Conservation (phyloP, 495 filamentous ascomycete species). For the Talaromyces borbonicus region DNA sequence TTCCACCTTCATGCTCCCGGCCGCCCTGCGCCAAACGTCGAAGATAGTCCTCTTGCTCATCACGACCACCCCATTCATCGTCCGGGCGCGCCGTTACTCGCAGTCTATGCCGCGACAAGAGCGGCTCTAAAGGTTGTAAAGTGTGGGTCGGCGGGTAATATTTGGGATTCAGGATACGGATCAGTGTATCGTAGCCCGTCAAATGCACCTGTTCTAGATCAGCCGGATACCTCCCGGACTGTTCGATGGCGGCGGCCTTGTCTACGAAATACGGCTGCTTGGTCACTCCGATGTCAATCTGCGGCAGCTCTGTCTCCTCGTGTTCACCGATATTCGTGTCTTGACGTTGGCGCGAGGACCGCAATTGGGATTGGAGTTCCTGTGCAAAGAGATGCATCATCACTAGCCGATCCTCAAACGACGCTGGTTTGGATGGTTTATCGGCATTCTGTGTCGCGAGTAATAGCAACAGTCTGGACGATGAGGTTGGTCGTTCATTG, state of each 20-base stretch:
- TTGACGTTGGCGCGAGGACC: too few relatives aligned
- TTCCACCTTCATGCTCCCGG: constrained; percentile 46
- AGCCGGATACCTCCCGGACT: constrained; percentile 37
- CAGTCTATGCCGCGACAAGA: constrained; percentile 61
- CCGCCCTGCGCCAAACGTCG: constrained; percentile 39
- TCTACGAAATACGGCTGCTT: constrained; percentile 77
- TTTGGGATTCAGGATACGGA: constrained; percentile 70
- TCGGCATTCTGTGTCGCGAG: constrained; percentile 90
- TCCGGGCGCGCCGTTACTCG: constrained; percentile 63
- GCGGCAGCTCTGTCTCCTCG: constrained; percentile 20
- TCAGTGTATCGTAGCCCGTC: constrained; percentile 78
- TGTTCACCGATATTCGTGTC: too few relatives aligned
- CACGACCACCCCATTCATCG: constrained; percentile 51
- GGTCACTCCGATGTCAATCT: constrained; percentile 72
- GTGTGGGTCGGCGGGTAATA: constrained; percentile 61
- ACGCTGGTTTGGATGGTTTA: constrained; percentile 74
- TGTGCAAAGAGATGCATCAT: constrained; percentile 81
- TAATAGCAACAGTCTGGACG: constrained; percentile 56
- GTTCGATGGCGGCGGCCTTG: constrained; percentile 62
- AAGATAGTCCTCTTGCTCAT: constrained; percentile 53
- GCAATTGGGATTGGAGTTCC: constrained; percentile 41
- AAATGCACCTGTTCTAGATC: constrained; percentile 62
- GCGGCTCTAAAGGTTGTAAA: constrained; percentile 48
- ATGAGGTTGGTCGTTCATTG: constrained; percentile 20
- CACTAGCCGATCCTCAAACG: constrained; percentile 68